Conservation (phyloP, 2,329 filamentous ascomycete species). For the Talaromyces verruculosus region DNA sequence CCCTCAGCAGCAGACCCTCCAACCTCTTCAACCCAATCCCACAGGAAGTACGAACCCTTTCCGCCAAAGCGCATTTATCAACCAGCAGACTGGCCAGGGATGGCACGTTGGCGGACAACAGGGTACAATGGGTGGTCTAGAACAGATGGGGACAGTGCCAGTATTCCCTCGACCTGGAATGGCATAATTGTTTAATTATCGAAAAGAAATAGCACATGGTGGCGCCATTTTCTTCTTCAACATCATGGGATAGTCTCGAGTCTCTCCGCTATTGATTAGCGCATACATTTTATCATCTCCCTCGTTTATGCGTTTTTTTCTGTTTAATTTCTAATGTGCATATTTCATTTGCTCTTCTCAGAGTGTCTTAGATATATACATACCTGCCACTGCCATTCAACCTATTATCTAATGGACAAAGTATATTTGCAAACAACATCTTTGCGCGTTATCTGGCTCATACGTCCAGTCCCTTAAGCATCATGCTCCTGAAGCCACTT, state of each 20-base stretch:
- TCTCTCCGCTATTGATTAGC: neutral
- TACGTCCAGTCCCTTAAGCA: neutral
- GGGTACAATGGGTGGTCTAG: constrained; percentile 72
- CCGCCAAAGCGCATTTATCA: constrained; percentile 84
- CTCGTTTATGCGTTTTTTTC: neutral
- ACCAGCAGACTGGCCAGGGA: constrained; percentile 80
- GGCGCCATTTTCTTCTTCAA: neutral
- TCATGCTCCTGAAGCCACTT: neutral
- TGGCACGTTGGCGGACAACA: constrained; percentile 77
- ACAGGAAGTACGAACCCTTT: constrained; percentile 95
- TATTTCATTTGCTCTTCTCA: neutral
- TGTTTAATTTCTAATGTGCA: constrained; percentile 13
- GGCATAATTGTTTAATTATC: neutral
- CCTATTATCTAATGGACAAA: no score
- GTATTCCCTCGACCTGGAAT: constrained; percentile 78
- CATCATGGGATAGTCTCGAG: neutral
- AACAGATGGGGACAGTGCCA: constrained; percentile 74
- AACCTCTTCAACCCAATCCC: constrained; percentile 65
- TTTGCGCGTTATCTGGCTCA: no score
- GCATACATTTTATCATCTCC: neutral
- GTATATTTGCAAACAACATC: no score
- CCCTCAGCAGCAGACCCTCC: constrained; percentile 33
- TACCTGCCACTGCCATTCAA: neutral
- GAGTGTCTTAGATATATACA: constrained; percentile 13
- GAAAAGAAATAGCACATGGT: constrained; percentile 5